Evolutionary conservation across 2,329 filamentous ascomycete species (phyloP).

Genomic region (Pestalotiopsis sp.): DNA sequence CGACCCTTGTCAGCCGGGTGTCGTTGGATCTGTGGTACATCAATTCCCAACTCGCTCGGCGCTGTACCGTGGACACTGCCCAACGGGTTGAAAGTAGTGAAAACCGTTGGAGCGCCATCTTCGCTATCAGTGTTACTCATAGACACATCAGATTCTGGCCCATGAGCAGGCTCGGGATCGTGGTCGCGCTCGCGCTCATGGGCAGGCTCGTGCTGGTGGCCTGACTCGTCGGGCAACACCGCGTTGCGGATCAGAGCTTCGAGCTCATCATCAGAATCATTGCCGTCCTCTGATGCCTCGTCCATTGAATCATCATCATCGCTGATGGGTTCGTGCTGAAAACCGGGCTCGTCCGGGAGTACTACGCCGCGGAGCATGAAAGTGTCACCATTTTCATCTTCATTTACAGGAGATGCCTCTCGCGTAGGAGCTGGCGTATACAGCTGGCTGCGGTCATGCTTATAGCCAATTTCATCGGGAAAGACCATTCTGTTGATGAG

Average conservation of each 20-base stretch:
- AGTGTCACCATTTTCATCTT: not conserved
- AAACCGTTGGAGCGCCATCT: not conserved
- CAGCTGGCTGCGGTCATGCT: not conserved
- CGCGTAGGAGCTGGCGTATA: not conserved
- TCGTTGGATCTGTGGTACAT: not conserved
- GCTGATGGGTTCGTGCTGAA: not conserved
- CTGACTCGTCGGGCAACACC: not conserved
- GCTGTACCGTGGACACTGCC: not conserved
- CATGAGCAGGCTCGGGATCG: not conserved
- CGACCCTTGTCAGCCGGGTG: not conserved
- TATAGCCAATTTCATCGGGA: not conserved
- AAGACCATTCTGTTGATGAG: not conserved
- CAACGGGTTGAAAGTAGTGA: not conserved
- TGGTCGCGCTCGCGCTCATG: not conserved
- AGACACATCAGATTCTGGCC: not conserved
- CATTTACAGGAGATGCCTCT: not conserved
- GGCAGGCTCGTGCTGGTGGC: not conserved
- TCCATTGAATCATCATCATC: no score
- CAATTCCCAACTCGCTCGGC: not conserved
- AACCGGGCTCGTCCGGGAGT: not conserved
- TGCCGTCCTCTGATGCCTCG: not conserved
- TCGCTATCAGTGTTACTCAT: not conserved
- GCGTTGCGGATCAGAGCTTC: not conserved
- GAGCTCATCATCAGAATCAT: not conserved
- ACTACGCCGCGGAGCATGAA: not conserved